Conservation (phyloP, 108 stramenopile genomes). For the Tribonema minus region DNA sequence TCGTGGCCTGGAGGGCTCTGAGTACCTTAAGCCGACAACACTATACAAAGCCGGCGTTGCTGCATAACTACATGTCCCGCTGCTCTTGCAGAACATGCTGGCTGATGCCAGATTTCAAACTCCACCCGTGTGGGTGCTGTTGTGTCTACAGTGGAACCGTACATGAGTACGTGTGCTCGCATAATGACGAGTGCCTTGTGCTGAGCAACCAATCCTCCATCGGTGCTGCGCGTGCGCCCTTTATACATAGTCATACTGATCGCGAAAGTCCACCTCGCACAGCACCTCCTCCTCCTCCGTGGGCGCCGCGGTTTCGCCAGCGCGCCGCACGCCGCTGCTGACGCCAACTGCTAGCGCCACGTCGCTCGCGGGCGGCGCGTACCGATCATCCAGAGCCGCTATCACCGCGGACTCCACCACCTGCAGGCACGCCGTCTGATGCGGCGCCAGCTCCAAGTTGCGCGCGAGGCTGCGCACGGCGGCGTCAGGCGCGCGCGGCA, state of each 20-base stretch:
- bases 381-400: constrained; percentile 10
- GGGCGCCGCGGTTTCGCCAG: not conserved
- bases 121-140: no score
- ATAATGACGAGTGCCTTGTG: no score
- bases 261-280: constrained; percentile 30
- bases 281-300: constrained; percentile 1
- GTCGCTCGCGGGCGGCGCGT: not conserved
- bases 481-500: constrained; percentile 10
- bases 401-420: constrained; percentile 26
- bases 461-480: constrained; percentile 17
- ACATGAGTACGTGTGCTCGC: no score
- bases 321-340: no score
- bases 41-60: not conserved
- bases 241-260: constrained; percentile 31
- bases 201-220: no score
- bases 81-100: no score
- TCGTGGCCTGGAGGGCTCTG: not conserved
- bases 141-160: no score
- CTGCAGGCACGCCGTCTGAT: not conserved
- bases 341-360: not conserved
- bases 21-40: not conserved
- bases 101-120: no score
- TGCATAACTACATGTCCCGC: not conserved
- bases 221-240: not conserved
- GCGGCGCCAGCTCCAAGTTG: not conserved